Conservation (phyloP, 768 basidiomycete genomes). For the Mycena belliarum region DNA sequence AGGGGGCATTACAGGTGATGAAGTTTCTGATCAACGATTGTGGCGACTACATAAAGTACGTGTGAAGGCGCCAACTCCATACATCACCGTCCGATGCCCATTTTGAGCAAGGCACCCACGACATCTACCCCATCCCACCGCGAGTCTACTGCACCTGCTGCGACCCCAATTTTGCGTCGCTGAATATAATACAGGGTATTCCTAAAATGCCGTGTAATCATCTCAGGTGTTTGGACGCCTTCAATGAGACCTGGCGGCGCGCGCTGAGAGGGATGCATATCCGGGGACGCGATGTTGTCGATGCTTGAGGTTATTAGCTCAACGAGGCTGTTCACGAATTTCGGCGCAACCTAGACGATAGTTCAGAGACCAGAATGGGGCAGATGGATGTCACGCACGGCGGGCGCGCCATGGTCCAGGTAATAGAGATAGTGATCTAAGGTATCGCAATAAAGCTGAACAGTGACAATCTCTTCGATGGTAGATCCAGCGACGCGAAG, state of each 20-base stretch:
- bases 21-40: too few species aligned
- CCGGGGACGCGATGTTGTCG: constrained; percentile 85
- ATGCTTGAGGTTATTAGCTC: constrained; percentile 94
- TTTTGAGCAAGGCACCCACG: constrained; percentile 85
- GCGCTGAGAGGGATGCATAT: constrained; percentile 86
- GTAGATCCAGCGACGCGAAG: constrained; percentile 94
- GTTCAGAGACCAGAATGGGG: neutral
- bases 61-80: too few species aligned
- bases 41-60: too few species aligned
- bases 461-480: constrained; percentile 94
- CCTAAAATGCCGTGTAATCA: constrained; percentile 91
- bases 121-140: constrained; percentile 90
- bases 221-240: constrained; percentile 88
- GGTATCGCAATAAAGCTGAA: constrained; percentile 95
- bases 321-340: constrained; percentile 95
- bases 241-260: constrained; percentile 90
- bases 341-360: constrained; percentile 74
- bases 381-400: constrained; percentile 54
- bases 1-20: too few species aligned
- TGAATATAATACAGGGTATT: constrained; percentile 88
- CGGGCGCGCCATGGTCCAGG: constrained; percentile 89
- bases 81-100: constrained; percentile 73
- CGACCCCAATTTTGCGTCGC: constrained; percentile 57
- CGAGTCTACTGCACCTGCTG: constrained; percentile 47
- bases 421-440: constrained; percentile 96